These are phyloP conservation scores for Mucor irregularis DNA, from an alignment of 371 early-diverging fungal species.

Conservation along the genomic window DNA sequence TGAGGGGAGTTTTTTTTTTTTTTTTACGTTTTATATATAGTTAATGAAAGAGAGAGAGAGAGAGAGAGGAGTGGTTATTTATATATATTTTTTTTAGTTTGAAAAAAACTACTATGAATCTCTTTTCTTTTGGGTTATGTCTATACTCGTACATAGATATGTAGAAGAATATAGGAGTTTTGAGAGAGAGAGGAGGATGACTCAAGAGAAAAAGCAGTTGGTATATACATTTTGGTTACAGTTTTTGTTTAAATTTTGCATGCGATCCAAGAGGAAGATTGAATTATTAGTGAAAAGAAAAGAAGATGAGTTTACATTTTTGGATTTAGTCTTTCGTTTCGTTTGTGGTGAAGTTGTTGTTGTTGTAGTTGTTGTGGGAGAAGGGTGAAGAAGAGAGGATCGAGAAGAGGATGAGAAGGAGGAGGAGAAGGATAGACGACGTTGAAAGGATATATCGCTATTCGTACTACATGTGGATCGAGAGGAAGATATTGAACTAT, in stretches of 20 bases:
- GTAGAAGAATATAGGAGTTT: too few species aligned
- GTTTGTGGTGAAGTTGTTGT: too few species aligned
- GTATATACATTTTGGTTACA: slow-evolving; percentile 19
- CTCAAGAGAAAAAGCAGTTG: slow-evolving; percentile 1
- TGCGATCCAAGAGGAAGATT: neutral
- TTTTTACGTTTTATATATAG: too few species aligned
- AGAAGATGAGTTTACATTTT: too few species aligned
- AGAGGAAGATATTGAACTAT: neutral
- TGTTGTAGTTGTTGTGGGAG: too few species aligned
- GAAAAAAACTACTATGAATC: neutral
- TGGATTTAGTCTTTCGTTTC: too few species aligned
- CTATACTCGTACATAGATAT: neutral
- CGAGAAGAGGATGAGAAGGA: neutral
- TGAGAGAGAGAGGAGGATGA: neutral
- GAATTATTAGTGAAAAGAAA: neutral
- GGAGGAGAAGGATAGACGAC: slow-evolving; percentile 8
- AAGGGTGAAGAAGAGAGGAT: too few species aligned
- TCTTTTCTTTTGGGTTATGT: neutral
- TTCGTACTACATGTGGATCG: slow-evolving; percentile 1
- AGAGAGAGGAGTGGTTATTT: too few species aligned
- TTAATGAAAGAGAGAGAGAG: too few species aligned
- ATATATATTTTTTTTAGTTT: too few species aligned
- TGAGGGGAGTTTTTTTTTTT: too few species aligned
- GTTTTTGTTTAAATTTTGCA: neutral
- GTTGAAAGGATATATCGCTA: slow-evolving; percentile 12